phyloP scores from a whole-genome alignment of 805 yeast genomes.

The Kregervanrija fluxuum region DNA sequence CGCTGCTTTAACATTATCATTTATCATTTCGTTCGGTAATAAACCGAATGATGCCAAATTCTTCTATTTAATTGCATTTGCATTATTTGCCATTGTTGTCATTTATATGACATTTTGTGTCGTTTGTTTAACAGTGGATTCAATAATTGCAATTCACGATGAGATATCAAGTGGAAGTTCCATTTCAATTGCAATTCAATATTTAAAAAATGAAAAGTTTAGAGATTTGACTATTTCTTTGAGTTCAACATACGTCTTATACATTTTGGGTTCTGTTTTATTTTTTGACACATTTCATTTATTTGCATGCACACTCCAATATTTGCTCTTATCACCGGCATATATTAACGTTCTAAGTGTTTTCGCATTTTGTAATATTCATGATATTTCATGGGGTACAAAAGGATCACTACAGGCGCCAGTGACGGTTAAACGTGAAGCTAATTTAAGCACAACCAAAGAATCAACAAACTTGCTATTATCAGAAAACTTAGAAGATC shows the following conservation, averaged over 20 bases:
- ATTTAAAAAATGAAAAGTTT: conserved; percentile 61
- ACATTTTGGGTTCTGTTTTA: conserved; percentile 65
- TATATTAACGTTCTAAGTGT: conserved; percentile 86
- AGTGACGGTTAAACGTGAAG: conserved; percentile 55
- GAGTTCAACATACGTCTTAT: conserved; percentile 74
- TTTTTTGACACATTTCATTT: conserved; percentile 89
- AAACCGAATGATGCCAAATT: conserved; percentile 82
- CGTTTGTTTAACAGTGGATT: conserved; percentile 51
- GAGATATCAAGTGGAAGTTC: conserved; percentile 28
- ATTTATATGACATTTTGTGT: conserved; percentile 74
- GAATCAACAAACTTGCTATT: conserved; percentile 15
- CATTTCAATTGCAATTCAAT: conserved; percentile 27
- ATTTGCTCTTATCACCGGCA: conserved; percentile 75
- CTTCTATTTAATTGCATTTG: conserved; percentile 63
- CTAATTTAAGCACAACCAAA: conserved; percentile 8
- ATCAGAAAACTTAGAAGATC: conserved; percentile 26
- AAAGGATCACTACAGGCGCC: conserved; percentile 65
- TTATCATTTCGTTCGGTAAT: conserved; percentile 87
- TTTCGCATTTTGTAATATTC: conserved; percentile 90
- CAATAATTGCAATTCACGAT: conserved; percentile 49
- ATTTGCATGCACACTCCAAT: conserved; percentile 78
- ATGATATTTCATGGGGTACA: conserved; percentile 96
- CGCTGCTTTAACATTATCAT: conserved; percentile 68
- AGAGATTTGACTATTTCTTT: conserved; percentile 79
- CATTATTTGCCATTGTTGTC: conserved; percentile 78